phyloP scores from a whole-genome alignment of 371 early-diverging fungal genomes.

The Blakeslea trispora region DNA sequence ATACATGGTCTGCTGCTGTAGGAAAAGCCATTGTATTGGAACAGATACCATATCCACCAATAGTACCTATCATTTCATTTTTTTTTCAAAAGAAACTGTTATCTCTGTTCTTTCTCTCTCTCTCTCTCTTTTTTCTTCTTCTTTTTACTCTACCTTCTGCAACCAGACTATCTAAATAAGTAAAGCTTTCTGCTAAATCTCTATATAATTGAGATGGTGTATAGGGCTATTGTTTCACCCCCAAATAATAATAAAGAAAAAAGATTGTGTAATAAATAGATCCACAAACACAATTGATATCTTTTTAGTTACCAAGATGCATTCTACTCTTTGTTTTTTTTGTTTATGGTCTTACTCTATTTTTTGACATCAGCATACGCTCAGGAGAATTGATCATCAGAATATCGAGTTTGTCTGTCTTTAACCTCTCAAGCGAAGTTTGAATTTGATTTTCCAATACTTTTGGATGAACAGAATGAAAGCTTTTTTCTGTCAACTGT shows the following conservation, averaged over 20 bases:
- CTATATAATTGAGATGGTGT: slow-evolving; percentile 54
- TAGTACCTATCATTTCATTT: slow-evolving; percentile 42
- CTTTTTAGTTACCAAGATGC: no score
- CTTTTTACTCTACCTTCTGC: slow-evolving; percentile 35
- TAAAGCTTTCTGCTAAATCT: slow-evolving; percentile 59
- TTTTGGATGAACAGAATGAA: slow-evolving; percentile 66
- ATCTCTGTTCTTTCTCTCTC: background rate
- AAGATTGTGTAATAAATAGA: no score
- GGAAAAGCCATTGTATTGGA: slow-evolving; percentile 70
- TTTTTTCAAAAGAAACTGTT: background rate
- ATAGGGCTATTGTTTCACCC: slow-evolving; percentile 5
- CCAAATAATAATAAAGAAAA: background rate
- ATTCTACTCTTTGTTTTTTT: background rate
- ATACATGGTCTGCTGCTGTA: slow-evolving; percentile 61
- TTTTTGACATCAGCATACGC: slow-evolving; percentile 64
- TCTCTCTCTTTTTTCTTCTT: background rate
- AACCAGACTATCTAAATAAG: slow-evolving; percentile 67
- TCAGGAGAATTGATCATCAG: slow-evolving; percentile 84
- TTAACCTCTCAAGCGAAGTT: slow-evolving; percentile 59
- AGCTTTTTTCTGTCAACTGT: slow-evolving; percentile 55
- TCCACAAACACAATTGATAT: no score
- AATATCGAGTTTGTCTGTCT: slow-evolving; percentile 64
- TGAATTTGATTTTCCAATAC: slow-evolving; percentile 64
- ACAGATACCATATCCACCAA: slow-evolving; percentile 73
- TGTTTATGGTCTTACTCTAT: slow-evolving; percentile 30